Percentiles rank a stretch among this genome's conserved stretches.
phyloP scores from a whole-genome alignment of 139 green algal genomes.

The Picochlorum sp. region DNA sequence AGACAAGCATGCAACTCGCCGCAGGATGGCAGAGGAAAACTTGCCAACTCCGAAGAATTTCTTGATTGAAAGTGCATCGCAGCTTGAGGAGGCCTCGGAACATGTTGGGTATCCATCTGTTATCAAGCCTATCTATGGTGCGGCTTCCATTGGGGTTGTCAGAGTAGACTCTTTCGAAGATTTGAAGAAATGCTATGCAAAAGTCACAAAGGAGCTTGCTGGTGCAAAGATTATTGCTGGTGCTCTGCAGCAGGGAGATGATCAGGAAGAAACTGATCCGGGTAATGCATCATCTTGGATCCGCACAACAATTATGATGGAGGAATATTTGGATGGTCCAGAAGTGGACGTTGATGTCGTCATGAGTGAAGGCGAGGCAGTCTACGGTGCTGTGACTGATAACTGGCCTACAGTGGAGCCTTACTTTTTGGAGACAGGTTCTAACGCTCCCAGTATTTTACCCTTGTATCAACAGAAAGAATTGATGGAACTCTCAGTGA shows the following conservation, averaged over 20 bases:
- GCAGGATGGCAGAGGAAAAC: slow-evolving; percentile 47
- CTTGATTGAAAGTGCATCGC: slow-evolving; percentile 33
- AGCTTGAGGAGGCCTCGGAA: slow-evolving; percentile 36
- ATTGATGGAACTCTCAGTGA: slow-evolving; percentile 66
- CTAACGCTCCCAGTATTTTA: slow-evolving; percentile 77
- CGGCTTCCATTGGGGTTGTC: slow-evolving; percentile 80
- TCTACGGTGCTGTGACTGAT: slow-evolving; percentile 79
- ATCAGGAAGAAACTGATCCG: slow-evolving; percentile 30
- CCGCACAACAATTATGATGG: slow-evolving; percentile 75
- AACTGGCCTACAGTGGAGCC: slow-evolving; percentile 80
- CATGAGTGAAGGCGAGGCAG: slow-evolving; percentile 54
- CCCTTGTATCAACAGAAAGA: slow-evolving; percentile 59
- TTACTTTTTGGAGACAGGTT: slow-evolving; percentile 91
- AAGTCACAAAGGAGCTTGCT: slow-evolving; percentile 26
- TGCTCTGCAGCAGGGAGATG: slow-evolving; percentile 53
- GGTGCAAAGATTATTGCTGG: slow-evolving; percentile 58
- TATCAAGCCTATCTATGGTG: slow-evolving; percentile 84
- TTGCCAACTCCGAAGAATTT: slow-evolving; percentile 66
- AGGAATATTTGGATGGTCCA: slow-evolving; percentile 80
- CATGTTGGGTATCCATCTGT: slow-evolving; percentile 75
- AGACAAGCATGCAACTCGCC: slow-evolving; percentile 65
- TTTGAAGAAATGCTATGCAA: slow-evolving; percentile 34
- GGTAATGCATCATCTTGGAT: slow-evolving; percentile 51
- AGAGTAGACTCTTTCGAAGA: slow-evolving; percentile 55
- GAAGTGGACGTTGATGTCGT: slow-evolving; percentile 85